Evolutionary conservation across 208 protist genomes (phyloP), one percentile per base, ranked within the genome.

Genomic region (Trypanosoma platydactyli): DNA sequence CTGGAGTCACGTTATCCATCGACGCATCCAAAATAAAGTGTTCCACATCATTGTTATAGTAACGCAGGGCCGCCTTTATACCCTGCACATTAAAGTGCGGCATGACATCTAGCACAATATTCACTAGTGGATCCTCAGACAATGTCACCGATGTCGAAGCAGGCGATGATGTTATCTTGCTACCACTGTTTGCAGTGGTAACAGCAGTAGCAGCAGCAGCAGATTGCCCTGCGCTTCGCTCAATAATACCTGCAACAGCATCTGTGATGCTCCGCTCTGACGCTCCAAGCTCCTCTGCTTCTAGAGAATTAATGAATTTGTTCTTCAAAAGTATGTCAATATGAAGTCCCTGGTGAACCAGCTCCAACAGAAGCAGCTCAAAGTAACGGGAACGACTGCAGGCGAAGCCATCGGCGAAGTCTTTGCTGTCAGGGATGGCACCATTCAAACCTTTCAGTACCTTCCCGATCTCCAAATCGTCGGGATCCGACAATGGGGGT

Each of bases 1-100:
- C 88, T 18, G 91, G 91, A 30, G 81, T 84, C 42, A 96, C 53
- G 60, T 96, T 94, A 49, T 91, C 84, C 66, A 91, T 86, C 40
- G 80, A 86, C 11, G 91, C 91, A 61, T 94, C 91, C 46, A 90
- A 66, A 58, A 96, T 92, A 70, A 96, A 83, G 54, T 94, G 91
- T 76, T 96, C 84, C 42, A 89, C 84, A 72, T 96, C 88, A 64
- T 88, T 81, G 67, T 85, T 81, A 80, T 96, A 96, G 65, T 86
- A 94, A 55, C 78, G 65, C 6, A 96, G 67, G 30, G 88, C 86
- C 12, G 77, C 69, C 20, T 78, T 68, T 1, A 94, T 73, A 42
- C 87, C 85, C 0, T 65, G 42, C 5, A 76, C 40, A 41, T 67
- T 77, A 67, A 86, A 94, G 60, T 91, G 76, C 9, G 91, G 91